Percentiles rank a stretch among this genome's conserved stretches.
Conservation (phyloP, 768 basidiomycete species). For the Mycena galopus region DNA sequence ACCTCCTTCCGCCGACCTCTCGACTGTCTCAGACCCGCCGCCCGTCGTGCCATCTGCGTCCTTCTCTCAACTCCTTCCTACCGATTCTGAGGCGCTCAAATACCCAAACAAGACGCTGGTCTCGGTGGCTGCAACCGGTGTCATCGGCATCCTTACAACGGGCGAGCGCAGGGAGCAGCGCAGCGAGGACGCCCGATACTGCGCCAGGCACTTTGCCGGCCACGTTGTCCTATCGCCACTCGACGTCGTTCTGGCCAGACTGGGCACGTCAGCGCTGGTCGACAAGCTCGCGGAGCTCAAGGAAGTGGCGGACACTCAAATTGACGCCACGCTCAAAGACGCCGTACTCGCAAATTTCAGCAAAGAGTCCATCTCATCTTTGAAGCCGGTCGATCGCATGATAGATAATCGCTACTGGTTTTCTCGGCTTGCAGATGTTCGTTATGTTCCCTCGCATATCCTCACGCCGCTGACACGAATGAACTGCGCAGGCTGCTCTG, state of each 20-base stretch:
- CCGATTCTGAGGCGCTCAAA: constrained; percentile 13
- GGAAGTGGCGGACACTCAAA: constrained; percentile 2
- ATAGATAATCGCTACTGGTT: constrained; percentile 26
- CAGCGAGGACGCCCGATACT: constrained; percentile 7
- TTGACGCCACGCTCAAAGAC: neutral
- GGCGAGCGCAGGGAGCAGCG: constrained; percentile 18
- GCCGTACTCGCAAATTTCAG: constrained; percentile 7
- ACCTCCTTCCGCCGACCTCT: constrained; percentile 13
- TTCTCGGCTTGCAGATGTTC: constrained; percentile 25
- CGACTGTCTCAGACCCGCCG: neutral
- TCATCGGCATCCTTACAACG: constrained; percentile 2
- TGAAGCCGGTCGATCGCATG: neutral
- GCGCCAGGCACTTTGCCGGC: neutral
- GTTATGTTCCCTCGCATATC: constrained; percentile 22
- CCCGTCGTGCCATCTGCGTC: constrained; percentile 18
- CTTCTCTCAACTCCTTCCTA: constrained; percentile 14
- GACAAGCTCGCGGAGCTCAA: constrained; percentile 21
- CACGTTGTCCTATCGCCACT: neutral
- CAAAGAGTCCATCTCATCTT: constrained; percentile 7
- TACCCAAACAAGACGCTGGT: constrained; percentile 16
- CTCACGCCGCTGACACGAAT: constrained; percentile 15
- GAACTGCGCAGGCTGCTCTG: neutral
- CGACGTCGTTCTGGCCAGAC: constrained; percentile 18
- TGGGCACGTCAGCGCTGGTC: constrained; percentile 8
- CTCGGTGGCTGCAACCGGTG: neutral